A percentile compares a stretch with the other conserved stretches of the same genome.
These are phyloP conservation scores for Brassica rapa DNA, from an alignment of 345 rosid species.

Conservation along the genomic window DNA sequence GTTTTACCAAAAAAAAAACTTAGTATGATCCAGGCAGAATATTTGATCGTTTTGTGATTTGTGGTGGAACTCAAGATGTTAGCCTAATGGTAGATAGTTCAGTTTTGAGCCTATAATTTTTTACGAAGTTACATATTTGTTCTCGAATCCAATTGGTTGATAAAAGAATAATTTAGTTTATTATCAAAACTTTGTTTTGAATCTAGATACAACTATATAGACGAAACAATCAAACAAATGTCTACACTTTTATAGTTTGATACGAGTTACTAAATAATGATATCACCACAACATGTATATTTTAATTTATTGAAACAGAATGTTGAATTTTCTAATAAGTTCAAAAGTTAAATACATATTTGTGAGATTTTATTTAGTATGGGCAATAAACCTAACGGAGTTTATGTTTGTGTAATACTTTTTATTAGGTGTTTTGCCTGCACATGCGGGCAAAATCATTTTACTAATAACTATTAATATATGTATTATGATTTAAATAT, in stretches of 20 bases:
- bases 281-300: neutral
- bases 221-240: neutral
- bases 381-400: too few relatives aligned
- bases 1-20: neutral
- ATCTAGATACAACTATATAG: neutral
- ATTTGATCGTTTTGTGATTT: conserved; percentile 11
- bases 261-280: neutral
- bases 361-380: neutral
- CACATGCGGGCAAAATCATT: too few relatives aligned
- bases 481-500: too few relatives aligned
- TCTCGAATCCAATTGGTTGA: neutral
- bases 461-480: too few relatives aligned
- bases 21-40: neutral
- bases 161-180: neutral
- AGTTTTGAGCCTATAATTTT: neutral
- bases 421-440: too few relatives aligned
- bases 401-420: too few relatives aligned
- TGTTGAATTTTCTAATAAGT: neutral
- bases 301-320: neutral
- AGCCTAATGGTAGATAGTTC: conserved; percentile 6
- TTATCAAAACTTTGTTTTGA: neutral
- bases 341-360: neutral
- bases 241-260: neutral
- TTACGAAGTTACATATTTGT: neutral
- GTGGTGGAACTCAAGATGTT: conserved; percentile 20